A percentile compares a stretch with the other conserved stretches of the same genome.
These are phyloP conservation scores for Xylaria sp. DNA, from an alignment of 2,329 filamentous ascomycete species.

Conservation along the genomic window DNA sequence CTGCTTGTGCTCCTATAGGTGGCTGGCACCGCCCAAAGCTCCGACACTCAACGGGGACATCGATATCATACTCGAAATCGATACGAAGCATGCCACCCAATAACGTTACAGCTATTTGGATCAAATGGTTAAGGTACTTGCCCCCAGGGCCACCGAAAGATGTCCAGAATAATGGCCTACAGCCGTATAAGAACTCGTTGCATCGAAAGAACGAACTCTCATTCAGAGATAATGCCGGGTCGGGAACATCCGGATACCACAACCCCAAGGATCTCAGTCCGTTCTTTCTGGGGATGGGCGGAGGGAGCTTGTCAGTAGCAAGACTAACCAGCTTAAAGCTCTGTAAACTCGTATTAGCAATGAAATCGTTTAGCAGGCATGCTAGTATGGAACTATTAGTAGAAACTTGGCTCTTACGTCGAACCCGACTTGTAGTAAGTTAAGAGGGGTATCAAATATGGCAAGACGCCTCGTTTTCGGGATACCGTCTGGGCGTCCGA, in stretches of 20 bases:
- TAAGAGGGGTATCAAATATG: background rate
- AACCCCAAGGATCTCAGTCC: background rate
- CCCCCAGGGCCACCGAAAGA: slow-evolving; percentile 3
- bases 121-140: slow-evolving; percentile 5
- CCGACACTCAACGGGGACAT: background rate
- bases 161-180: background rate
- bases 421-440: background rate
- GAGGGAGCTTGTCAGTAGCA: background rate
- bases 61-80: background rate
- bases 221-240: background rate
- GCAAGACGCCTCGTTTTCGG: slow-evolving; percentile 4
- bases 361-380: background rate
- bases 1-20: no score
- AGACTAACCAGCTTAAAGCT: slow-evolving; percentile 9
- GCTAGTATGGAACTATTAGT: background rate
- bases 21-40: background rate
- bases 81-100: background rate
- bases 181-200: background rate
- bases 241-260: slow-evolving; percentile 8
- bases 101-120: background rate
- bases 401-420: slow-evolving; percentile 1
- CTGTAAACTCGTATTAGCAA: slow-evolving; percentile 1
- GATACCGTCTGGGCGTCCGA: background rate
- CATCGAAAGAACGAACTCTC: background rate
- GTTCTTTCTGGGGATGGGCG: background rate